Evolutionary conservation across 768 basidiomycete genomes (phyloP), one percentile per base, ranked within the genome.

Genomic region (Termitomyces sp.): DNA sequence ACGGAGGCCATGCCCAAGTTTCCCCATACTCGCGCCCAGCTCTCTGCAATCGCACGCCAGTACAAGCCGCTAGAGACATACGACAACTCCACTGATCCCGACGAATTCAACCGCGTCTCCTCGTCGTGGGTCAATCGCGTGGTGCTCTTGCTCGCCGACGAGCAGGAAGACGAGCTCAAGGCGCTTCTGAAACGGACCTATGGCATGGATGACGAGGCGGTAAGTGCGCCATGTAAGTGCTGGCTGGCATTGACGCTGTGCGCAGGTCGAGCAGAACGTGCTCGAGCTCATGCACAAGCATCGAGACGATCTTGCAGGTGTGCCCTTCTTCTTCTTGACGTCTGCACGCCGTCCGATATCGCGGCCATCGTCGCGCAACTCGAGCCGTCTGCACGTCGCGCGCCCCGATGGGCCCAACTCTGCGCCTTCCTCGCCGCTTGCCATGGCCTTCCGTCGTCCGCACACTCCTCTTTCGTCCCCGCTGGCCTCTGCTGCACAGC

Each of bases 281-380:
- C 77, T 98, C 20, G 93, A 96, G 67, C 81, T 97, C 60, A 97
- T 98, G 95, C 95, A 98, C 74, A 89, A 90, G 72, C 91, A 94
- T 70, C 80, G 85, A 60, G 94, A 96, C 79, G 87, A 92, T 75
- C 75, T 88, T 41, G 84, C 87, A 13, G 88, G 88, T 20, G 87
- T 91, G 6, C 90, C 90, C 0, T 93, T 93, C 68, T 74, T 92
- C 56, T 90, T 88, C 72, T 76, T 93, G 50, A 92, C 89, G 5
- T 88, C 89, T 22, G 89, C 86, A 33, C 80, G 87, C 59, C 83
- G 90, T 20, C 90, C 90, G 32, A 80, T 87, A 52, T 91, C 90
- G 11, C 83, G 90, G 10, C 89, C 90, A 16, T 90, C 88, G 38
- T 92, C 90, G 48, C 80, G 90, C 61, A 81, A 87, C 68, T 84